Evolutionary conservation across 2,329 filamentous ascomycete species (phyloP).

Genomic region (Metarhizium robertsii): DNA sequence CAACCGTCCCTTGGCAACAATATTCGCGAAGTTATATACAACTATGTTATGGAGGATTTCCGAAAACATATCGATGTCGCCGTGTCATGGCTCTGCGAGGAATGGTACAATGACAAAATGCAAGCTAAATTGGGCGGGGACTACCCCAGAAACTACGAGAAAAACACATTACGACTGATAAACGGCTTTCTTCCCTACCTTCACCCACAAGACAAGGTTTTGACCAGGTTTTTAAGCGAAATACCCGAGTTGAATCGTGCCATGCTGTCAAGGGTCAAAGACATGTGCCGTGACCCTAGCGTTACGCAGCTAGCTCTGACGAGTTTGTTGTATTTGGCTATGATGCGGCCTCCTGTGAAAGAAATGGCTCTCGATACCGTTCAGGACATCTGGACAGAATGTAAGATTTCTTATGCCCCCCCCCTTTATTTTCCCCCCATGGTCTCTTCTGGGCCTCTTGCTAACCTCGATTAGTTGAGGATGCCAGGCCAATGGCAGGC

Average conservation of each 20-base stretch:
- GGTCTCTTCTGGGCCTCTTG: neutral
- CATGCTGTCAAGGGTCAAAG: conserved; percentile 65
- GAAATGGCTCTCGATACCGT: conserved; percentile 56
- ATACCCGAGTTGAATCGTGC: conserved; percentile 68
- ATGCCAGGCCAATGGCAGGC: conserved; percentile 50
- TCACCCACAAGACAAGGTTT: conserved; percentile 80
- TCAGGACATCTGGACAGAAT: conserved; percentile 58
- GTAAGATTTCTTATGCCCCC: conserved; percentile 32
- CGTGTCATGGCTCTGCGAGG: conserved; percentile 90
- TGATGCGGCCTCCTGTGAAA: conserved; percentile 57
- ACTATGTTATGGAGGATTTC: conserved; percentile 88
- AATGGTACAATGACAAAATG: conserved; percentile 86
- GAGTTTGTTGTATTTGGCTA: conserved; percentile 56
- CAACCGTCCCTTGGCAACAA: conserved; percentile 48
- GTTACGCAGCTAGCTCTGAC: conserved; percentile 55
- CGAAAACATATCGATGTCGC: conserved; percentile 80
- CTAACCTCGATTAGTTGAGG: conserved; percentile 39
- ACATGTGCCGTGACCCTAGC: conserved; percentile 56
- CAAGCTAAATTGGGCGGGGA: conserved; percentile 32
- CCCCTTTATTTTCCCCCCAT: neutral
- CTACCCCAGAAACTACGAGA: conserved; percentile 61
- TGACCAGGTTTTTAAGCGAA: conserved; percentile 87
- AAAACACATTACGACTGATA: conserved; percentile 71
- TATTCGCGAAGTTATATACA: conserved; percentile 73
- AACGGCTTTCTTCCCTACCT: conserved; percentile 86